Evolutionary conservation across 306 rosid species (phyloP), one percentile per base, ranked within the genome.

Genomic region (Alnus glutinosa): DNA sequence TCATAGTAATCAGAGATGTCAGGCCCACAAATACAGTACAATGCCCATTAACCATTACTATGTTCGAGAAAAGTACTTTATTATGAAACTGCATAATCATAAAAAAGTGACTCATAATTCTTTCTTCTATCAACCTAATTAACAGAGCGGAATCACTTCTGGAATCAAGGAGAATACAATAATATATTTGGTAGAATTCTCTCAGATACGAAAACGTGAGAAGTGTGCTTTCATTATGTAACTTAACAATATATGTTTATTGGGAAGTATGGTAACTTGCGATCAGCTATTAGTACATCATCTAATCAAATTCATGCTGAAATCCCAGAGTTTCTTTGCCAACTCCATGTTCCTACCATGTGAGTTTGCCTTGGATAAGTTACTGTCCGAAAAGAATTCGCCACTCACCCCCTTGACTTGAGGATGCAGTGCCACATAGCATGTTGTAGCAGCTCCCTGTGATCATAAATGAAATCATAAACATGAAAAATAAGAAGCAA

Each of bases 391-490:
- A 79, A 94, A 92, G 79, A 85, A 94, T 72, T 87, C 81, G 4
- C 97, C 91, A 58, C 87, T 88, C 58, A 91, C 73, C 75, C 92
- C 97, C 71, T 77, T 79, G 70, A 84, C 90, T 73, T 91, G 82
- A 23, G 92, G 95, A 55, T 94, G 84, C 83, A 94, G 72, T 61
- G 98, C 95, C 58, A 85, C 88, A 77, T 94, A 92, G 81, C 97
- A 92, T 13, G 91, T 88, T 81, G 98, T 94, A 57, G 97, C 94
- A 67, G 97, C 95, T 76, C 97, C 97, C 97, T 94, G 44, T 10
- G 82, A 70, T 63, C 70, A 76, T 39, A 51, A 57, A 63, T 55
- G 11, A 74, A 77, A 67, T 30, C 49, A 71, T 52, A 63, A 77
- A 55, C 73, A 86, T 48, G 70, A 19, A 55, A 15, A 39, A 5